These are phyloP conservation scores for Xylariaceae sp. DNA, from an alignment of 2,329 filamentous ascomycete genomes.

Conservation along the genomic window DNA sequence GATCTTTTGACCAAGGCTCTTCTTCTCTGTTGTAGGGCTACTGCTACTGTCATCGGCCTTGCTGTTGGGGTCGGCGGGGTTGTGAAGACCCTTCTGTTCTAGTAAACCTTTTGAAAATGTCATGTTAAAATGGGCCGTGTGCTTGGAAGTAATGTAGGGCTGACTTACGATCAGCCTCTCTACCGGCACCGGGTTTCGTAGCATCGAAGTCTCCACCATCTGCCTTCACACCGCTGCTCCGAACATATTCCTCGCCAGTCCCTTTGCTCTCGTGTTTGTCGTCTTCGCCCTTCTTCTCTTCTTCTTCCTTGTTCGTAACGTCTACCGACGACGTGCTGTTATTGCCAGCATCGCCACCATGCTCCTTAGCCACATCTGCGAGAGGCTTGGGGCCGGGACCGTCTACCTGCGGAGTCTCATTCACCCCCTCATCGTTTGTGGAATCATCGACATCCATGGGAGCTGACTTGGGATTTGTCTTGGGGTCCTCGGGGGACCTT, in stretches of 20 bases:
- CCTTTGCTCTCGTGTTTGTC: constrained; percentile 47
- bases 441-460: constrained; percentile 48
- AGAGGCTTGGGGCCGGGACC: constrained; percentile 54
- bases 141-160: not conserved
- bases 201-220: constrained; percentile 75
- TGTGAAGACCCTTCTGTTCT: constrained; percentile 58
- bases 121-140: not conserved
- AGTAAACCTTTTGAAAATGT: constrained; percentile 52
- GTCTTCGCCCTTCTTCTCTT: constrained; percentile 36
- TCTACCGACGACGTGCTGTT: constrained; percentile 34
- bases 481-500: constrained; percentile 47
- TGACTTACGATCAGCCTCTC: constrained; percentile 69
- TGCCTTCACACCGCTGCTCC: constrained; percentile 63
- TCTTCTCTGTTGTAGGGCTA: constrained; percentile 49
- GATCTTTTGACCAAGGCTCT: constrained; percentile 67
- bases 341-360: constrained; percentile 41
- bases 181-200: constrained; percentile 66
- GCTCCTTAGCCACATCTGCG: constrained; percentile 39
- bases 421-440: constrained; percentile 37
- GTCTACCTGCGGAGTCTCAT: constrained; percentile 46
- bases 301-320: constrained; percentile 35
- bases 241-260: constrained; percentile 64
- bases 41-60: constrained; percentile 28
- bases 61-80: constrained; percentile 32
- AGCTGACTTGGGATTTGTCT: constrained; percentile 44